Evolutionary conservation across 1,139 yeast genomes (phyloP).

Genomic region (Debaryomyces sp.): DNA sequence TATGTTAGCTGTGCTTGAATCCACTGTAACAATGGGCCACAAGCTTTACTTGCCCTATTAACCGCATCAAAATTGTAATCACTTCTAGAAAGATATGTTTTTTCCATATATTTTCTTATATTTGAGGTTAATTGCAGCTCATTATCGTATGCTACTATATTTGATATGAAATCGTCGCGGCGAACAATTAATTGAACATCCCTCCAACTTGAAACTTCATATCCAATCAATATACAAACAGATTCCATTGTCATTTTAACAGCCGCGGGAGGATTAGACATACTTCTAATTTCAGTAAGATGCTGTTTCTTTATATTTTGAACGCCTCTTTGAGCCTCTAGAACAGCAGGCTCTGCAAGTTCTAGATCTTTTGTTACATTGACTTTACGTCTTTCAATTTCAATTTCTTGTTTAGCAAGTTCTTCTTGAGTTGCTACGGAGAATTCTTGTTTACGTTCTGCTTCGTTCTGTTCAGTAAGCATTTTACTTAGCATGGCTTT

Average conservation of each 20-base stretch:
- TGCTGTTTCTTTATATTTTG: slow-evolving; percentile 92
- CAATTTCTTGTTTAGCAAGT: slow-evolving; percentile 65
- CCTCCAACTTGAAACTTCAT: slow-evolving; percentile 70
- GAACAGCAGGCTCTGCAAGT: slow-evolving; percentile 80
- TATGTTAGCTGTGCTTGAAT: slow-evolving; percentile 82
- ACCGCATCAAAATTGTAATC: slow-evolving; percentile 75
- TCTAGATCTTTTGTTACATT: slow-evolving; percentile 66
- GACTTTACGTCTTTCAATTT: slow-evolving; percentile 56
- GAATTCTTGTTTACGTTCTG: slow-evolving; percentile 87
- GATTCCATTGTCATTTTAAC: slow-evolving; percentile 87
- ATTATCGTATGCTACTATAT: slow-evolving; percentile 74
- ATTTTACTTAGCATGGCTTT: slow-evolving; percentile 70
- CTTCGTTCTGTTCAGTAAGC: slow-evolving; percentile 89
- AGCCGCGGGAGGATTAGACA: slow-evolving; percentile 89
- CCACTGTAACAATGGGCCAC: slow-evolving; percentile 93
- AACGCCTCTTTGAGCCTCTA: slow-evolving; percentile 85
- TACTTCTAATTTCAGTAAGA: slow-evolving; percentile 83
- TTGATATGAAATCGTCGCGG: slow-evolving; percentile 84
- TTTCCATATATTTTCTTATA: slow-evolving; percentile 59
- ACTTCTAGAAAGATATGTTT: slow-evolving; percentile 59
- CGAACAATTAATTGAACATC: slow-evolving; percentile 83
- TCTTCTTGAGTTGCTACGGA: slow-evolving; percentile 77
- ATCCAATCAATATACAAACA: slow-evolving; percentile 81
- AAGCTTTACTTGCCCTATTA: slow-evolving; percentile 89
- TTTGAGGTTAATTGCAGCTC: slow-evolving; percentile 58